These are phyloP conservation scores for Pythium volutum DNA, from an alignment of 352 stramenopile species.

Conservation along the genomic window DNA sequence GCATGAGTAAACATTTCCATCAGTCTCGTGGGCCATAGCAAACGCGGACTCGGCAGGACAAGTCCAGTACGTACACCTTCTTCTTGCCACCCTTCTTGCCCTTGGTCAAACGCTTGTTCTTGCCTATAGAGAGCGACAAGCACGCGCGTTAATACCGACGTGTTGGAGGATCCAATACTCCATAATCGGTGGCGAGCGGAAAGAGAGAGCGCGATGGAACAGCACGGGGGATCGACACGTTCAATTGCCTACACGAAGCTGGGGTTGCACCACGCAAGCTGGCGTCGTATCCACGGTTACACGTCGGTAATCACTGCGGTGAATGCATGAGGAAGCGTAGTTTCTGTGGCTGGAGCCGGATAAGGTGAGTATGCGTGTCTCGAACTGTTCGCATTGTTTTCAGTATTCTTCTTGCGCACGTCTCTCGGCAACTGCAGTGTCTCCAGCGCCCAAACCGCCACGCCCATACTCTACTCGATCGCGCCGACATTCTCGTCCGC, in stretches of 20 bases:
- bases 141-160: background rate
- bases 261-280: too few species aligned
- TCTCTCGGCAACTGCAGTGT: background rate
- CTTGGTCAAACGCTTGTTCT: conserved; percentile 91
- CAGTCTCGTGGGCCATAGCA: background rate
- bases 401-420: background rate
- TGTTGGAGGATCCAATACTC: background rate
- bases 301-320: too few species aligned
- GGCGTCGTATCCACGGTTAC: too few species aligned
- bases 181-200: background rate
- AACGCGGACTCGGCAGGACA: too few species aligned
- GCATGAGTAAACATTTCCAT: background rate
- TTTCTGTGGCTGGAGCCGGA: background rate
- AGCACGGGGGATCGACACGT: background rate
- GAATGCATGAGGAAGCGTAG: background rate
- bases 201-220: background rate
- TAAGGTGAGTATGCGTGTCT: too few species aligned
- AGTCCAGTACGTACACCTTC: conserved; percentile 74
- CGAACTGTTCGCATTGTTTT: background rate
- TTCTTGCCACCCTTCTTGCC: conserved; percentile 92
- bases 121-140: conserved; percentile 43
- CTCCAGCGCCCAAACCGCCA: background rate
- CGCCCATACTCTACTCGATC: background rate
- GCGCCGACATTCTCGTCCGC: background rate
- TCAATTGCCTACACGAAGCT: too few species aligned